These are phyloP conservation scores for Penicillium sp. DNA, from an alignment of 2,329 filamentous ascomycete genomes.

Conservation along the genomic window DNA sequence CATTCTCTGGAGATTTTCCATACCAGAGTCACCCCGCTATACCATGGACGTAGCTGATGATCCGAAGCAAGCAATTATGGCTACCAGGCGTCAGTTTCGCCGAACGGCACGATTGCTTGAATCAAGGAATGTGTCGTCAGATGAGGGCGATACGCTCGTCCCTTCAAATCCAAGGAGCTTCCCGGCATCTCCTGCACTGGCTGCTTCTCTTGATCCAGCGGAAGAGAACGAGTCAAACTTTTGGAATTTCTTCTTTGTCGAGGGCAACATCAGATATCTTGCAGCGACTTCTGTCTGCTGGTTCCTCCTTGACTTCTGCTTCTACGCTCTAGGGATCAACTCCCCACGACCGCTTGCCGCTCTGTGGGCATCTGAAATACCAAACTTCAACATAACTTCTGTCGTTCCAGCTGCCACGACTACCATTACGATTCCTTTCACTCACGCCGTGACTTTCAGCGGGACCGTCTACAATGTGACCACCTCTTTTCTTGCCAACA, in stretches of 20 bases:
- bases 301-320: slow-evolving; percentile 55
- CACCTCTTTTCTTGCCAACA: slow-evolving; percentile 23
- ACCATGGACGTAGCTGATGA: slow-evolving; percentile 55
- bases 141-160: neutral
- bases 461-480: slow-evolving; percentile 28
- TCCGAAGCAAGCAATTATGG: slow-evolving; percentile 1
- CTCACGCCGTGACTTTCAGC: neutral
- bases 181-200: neutral
- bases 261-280: slow-evolving; percentile 30
- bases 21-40: slow-evolving; percentile 65
- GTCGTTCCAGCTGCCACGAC: neutral
- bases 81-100: slow-evolving; percentile 2
- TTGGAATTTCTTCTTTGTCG: slow-evolving; percentile 25
- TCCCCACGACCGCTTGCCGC: slow-evolving; percentile 5
- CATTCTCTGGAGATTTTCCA: slow-evolving; percentile 64
- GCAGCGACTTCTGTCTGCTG: slow-evolving; percentile 48
- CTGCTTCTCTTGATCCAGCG: neutral
- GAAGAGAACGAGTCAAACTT: neutral
- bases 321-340: slow-evolving; percentile 50
- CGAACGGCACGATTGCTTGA: neutral
- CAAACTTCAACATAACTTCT: slow-evolving; percentile 20
- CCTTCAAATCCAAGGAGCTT: neutral
- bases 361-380: slow-evolving; percentile 25
- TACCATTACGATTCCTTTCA: neutral
- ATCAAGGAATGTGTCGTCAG: neutral